These are phyloP conservation scores for Rhizoctonia solani DNA, from an alignment of 1,284 basidiomycete species.

Conservation along the genomic window DNA sequence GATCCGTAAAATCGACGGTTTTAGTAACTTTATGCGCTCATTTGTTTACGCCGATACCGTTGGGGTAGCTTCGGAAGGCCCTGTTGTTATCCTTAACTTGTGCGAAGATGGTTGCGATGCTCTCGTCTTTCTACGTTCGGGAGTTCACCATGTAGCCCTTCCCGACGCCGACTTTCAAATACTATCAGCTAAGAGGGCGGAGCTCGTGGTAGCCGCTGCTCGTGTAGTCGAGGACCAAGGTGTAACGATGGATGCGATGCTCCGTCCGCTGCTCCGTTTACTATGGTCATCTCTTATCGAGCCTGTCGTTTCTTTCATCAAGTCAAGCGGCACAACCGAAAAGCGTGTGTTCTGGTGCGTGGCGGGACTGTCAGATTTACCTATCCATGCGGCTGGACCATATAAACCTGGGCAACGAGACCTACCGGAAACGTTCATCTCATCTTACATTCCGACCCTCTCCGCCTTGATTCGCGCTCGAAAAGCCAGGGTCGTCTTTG, in stretches of 20 bases:
- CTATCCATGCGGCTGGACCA: slow-evolving; percentile 30
- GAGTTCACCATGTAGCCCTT: slow-evolving; percentile 1
- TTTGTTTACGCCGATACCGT: slow-evolving; percentile 4
- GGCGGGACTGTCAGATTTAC: slow-evolving; percentile 10
- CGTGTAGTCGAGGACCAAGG: background rate
- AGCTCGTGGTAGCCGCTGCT: background rate
- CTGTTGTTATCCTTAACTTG: slow-evolving; percentile 32
- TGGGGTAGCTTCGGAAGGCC: slow-evolving; percentile 16
- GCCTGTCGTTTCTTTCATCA: slow-evolving; percentile 21
- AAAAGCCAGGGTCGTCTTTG: background rate
- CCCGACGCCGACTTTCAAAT: slow-evolving; percentile 4
- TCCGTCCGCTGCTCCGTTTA: slow-evolving; percentile 1
- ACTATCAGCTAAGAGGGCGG: background rate
- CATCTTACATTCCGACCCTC: slow-evolving; percentile 28
- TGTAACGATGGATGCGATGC: background rate
- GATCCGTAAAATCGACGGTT: slow-evolving; percentile 25
- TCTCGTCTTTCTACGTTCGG: slow-evolving; percentile 3
- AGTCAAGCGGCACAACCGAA: background rate
- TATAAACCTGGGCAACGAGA: background rate
- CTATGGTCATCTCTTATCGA: slow-evolving; percentile 18
- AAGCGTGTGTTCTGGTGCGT: slow-evolving; percentile 22
- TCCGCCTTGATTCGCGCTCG: slow-evolving; percentile 12
- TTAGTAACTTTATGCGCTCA: slow-evolving; percentile 23
- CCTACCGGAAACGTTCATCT: slow-evolving; percentile 20
- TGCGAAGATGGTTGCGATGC: slow-evolving; percentile 29